Conservation (phyloP, 305 asterid genomes). For the Fraxinus floribunda region DNA sequence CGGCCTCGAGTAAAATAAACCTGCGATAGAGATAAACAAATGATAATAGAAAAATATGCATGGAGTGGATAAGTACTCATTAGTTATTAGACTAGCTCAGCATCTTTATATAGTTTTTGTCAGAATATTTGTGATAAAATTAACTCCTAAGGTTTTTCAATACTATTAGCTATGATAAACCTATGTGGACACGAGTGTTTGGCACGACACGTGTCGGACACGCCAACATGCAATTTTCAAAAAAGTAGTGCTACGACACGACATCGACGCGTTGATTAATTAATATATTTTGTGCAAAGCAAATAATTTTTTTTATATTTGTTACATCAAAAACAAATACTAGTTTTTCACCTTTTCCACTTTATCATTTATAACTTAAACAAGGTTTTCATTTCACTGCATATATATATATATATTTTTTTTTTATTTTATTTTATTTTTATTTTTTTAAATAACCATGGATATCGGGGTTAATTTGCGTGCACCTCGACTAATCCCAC, state of each 20-base stretch:
- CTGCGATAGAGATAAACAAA: conserved; percentile 34
- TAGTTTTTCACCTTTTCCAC: neutral
- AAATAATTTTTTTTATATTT: neutral
- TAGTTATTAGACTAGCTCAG: neutral
- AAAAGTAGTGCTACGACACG: neutral
- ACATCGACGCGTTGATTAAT: neutral
- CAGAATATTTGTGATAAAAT: neutral
- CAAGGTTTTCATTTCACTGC: neutral
- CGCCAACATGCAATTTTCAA: neutral
- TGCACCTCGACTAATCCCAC: too few relatives aligned
- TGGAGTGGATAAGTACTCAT: neutral
- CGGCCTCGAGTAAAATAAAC: conserved; percentile 65
- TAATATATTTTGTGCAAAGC: neutral
- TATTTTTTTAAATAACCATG: too few relatives aligned
- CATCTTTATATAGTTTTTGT: neutral
- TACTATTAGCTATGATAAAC: neutral
- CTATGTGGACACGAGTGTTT: neutral
- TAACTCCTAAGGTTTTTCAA: neutral
- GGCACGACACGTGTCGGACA: neutral
- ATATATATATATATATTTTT: too few relatives aligned
- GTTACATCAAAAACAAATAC: neutral
- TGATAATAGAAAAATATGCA: neutral
- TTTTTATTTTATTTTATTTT: too few relatives aligned
- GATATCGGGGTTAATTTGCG: too few relatives aligned
- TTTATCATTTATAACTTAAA: neutral